Evolutionary conservation across 805 yeast species (phyloP), one percentile per base, ranked within the genome.

Genomic region (Tetrapisispora nanseiensis): DNA sequence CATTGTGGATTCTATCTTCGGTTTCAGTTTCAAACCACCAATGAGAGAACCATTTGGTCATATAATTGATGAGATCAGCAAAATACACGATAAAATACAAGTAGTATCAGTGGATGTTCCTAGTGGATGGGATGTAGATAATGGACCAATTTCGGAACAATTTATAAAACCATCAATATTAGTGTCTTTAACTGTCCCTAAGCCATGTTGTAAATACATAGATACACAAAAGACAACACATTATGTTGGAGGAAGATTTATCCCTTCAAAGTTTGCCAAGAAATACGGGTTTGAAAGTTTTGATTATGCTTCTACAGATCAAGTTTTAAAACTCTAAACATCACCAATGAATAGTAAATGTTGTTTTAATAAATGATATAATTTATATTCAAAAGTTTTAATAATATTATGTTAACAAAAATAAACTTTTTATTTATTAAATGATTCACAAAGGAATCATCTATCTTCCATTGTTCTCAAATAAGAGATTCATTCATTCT

Each of bases 41-140:
- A 71, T 90, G 39, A 69, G 97, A 42, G 74, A 73, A 28, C 95
- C 96, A 1, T 90, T 83, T 57, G 76, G 73, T 33, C 51, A 50
- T 13, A 73, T 71, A 8, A 65, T 73, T 42, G 53, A 52, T n/a
- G 51, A 67, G 7, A 58, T 83, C 48, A 54, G 66, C 6, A 43
- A 54, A 2, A 40, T 42, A 27, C 67, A 61, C 29, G 43, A 50
- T 9, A 43, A 47, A 1, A 55, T 76, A 2, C 90, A 89, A 1
- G 74, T 87, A 2, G 73, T 85, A 0, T 76, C 94, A 0, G 84
- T 92, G 2, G 98, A 92, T 60, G 76, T 90, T 37, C 98, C 98
- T 0, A 83, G 95, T 2, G 95, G 97, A 0, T 92, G 98, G 98
- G 90, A 89, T 56, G 97, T 92, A 10, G 95, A 92, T 55, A 55